phyloP scores from a whole-genome alignment of 352 stramenopile species.

The Phytophthora foliorum region DNA sequence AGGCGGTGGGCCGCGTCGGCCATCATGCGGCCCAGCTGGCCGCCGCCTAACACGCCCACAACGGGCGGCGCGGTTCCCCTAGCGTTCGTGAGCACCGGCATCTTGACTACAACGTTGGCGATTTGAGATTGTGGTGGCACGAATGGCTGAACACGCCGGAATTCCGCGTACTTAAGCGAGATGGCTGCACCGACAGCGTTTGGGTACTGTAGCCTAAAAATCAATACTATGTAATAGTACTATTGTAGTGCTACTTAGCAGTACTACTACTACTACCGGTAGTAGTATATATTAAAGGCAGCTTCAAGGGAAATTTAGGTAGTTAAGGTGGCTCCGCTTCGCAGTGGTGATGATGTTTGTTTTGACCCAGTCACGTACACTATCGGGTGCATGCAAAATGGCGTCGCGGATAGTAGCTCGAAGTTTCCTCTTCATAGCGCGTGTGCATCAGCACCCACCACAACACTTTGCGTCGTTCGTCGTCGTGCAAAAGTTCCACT shows the following conservation, averaged over 20 bases:
- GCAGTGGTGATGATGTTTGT: neutral
- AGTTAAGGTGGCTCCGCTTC: too few species aligned
- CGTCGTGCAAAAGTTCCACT: neutral
- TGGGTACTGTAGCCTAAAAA: too few species aligned
- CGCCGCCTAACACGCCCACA: constrained; percentile 95
- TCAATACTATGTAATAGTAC: too few species aligned
- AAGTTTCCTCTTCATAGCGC: neutral
- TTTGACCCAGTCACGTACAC: neutral
- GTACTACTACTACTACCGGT: too few species aligned
- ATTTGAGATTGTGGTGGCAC: neutral
- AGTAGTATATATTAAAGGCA: too few species aligned
- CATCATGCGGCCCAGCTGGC: constrained; percentile 99
- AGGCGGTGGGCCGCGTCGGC: constrained; percentile 96
- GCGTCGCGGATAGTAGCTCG: neutral
- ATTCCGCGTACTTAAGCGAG: neutral
- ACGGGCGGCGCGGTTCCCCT: constrained; percentile 59
- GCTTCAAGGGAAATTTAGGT: too few species aligned
- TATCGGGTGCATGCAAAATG: neutral
- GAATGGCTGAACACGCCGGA: constrained; percentile 3
- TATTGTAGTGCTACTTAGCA: too few species aligned
- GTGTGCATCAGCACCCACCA: constrained; percentile 1
- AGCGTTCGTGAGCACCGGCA: constrained; percentile 59
- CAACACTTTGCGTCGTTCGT: neutral
- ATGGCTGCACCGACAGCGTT: too few species aligned
- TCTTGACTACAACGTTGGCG: too few species aligned